A percentile compares a stretch with the other conserved stretches of the same genome.
Conservation (phyloP, 179 eudicot genomes). For the Patellifolia procumbens region DNA sequence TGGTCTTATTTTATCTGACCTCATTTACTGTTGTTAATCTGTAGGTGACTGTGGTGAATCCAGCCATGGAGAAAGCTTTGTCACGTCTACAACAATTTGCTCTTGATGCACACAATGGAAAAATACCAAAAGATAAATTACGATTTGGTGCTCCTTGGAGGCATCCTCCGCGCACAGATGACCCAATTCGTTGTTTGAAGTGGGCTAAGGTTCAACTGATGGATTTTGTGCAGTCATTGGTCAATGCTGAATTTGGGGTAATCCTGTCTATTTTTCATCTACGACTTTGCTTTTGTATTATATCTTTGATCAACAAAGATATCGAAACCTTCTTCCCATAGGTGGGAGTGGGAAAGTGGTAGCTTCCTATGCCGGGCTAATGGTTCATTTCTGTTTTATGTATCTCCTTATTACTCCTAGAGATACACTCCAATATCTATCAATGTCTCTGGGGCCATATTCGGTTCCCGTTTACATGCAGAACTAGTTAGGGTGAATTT, state of each 20-base stretch:
- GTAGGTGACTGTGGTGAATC: conserved; percentile 87
- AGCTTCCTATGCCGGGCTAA: background rate
- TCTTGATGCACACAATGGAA: conserved; percentile 65
- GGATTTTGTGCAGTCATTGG: conserved; percentile 83
- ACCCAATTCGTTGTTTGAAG: conserved; percentile 35
- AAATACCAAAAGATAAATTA: conserved; percentile 65
- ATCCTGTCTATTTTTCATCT: conserved; percentile 20
- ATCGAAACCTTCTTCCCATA: background rate
- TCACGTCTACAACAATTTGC: conserved; percentile 74
- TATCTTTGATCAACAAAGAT: background rate
- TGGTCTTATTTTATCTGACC: background rate
- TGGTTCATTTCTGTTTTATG: background rate
- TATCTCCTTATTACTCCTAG: background rate
- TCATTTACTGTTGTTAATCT: conserved; percentile 11
- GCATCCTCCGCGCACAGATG: conserved; percentile 73
- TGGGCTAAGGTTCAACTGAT: conserved; percentile 92
- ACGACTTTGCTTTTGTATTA: background rate
- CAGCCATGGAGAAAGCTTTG: conserved; percentile 90
- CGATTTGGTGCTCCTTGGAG: conserved; percentile 98
- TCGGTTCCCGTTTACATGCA: background rate
- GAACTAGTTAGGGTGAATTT: background rate
- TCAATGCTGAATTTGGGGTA: conserved; percentile 87
- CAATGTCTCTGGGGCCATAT: background rate
- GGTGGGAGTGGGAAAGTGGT: background rate
- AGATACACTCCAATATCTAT: background rate